These are phyloP conservation scores for Acacia pycnantha DNA, from an alignment of 331 rosid genomes.

Conservation along the genomic window DNA sequence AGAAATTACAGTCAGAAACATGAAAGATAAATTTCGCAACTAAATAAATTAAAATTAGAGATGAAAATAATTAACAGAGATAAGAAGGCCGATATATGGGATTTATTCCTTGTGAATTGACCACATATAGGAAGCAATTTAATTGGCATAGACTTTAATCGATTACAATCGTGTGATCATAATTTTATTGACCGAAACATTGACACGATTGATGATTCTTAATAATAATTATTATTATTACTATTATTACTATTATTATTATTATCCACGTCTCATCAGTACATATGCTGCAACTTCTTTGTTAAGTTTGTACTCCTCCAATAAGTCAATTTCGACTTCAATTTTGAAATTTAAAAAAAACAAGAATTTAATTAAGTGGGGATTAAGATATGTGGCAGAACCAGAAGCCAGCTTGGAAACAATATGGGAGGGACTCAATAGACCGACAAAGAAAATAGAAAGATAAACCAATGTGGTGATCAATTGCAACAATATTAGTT, in stretches of 20 bases:
- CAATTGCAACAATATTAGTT: no score
- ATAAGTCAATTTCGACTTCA: not conserved
- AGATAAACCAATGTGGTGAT: no score
- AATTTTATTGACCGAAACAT: not conserved
- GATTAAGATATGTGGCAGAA: no score
- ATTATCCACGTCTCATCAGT: not conserved
- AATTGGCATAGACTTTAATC: not conserved
- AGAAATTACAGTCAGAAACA: not conserved
- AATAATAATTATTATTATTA: not conserved
- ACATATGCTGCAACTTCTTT: not conserved
- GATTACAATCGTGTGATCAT: not conserved
- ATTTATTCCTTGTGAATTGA: not conserved
- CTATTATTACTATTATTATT: no score
- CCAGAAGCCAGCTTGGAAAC: no score
- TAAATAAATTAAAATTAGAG: not conserved
- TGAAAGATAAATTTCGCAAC: not conserved
- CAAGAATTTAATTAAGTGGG: not conserved
- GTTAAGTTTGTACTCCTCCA: not conserved
- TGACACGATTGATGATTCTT: not conserved
- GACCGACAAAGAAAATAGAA: no score
- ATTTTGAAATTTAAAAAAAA: no score
- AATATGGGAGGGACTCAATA: no score
- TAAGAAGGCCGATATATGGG: not conserved
- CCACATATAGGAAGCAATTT: not conserved
- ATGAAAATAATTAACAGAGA: not conserved